Conservation (phyloP, 306 rosid genomes). For the Vigna unguiculata region DNA sequence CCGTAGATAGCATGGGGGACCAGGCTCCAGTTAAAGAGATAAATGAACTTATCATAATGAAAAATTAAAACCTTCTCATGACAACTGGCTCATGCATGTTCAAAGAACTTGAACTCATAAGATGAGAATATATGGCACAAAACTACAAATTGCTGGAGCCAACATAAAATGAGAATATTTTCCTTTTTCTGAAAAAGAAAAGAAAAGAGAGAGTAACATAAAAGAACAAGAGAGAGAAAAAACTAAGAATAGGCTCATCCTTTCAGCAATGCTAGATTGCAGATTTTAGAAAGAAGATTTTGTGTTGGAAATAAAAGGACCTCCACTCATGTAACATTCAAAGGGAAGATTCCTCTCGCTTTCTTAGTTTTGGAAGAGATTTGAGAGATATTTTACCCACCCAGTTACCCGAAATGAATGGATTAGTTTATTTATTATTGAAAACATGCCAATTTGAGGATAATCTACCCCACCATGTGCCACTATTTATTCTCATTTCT, state of each 20-base stretch:
- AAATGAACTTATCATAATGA: slow-evolving; percentile 19
- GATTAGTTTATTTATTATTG: neutral
- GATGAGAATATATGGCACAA: slow-evolving; percentile 6
- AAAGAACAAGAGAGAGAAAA: neutral
- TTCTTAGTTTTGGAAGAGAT: slow-evolving; percentile 39
- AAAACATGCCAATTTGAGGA: slow-evolving; percentile 20
- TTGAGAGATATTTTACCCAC: slow-evolving; percentile 31
- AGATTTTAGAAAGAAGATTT: slow-evolving; percentile 25
- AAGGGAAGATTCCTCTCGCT: slow-evolving; percentile 49
- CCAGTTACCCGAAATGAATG: slow-evolving; percentile 11
- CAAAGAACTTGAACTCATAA: slow-evolving; percentile 26
- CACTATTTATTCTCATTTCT: slow-evolving; percentile 8
- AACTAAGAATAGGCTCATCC: neutral
- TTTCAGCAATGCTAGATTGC: neutral
- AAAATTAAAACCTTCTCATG: slow-evolving; percentile 36
- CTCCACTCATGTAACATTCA: slow-evolving; percentile 61
- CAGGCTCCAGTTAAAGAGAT: slow-evolving; percentile 37
- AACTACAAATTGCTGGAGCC: neutral
- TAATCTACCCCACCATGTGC: slow-evolving; percentile 42
- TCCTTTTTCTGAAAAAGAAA: neutral
- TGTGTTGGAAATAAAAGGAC: slow-evolving; percentile 33
- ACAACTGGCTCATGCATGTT: slow-evolving; percentile 49
- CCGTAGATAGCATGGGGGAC: slow-evolving; percentile 41
- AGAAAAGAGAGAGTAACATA: neutral
- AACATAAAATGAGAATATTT: neutral